Evolutionary conservation across 1,284 basidiomycete species (phyloP).

Genomic region (Ceratobasidium sp.): DNA sequence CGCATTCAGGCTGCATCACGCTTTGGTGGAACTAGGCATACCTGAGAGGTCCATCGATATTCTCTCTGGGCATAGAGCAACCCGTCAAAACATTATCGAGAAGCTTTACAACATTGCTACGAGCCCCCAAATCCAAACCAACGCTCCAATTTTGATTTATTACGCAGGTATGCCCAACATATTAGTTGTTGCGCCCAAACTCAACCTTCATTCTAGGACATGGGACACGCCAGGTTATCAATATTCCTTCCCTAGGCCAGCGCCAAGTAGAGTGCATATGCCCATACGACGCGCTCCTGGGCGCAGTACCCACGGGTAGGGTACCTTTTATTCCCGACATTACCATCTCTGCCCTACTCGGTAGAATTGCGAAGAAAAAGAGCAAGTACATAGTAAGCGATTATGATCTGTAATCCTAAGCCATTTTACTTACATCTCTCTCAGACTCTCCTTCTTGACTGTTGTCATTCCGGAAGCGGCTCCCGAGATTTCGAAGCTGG

Average conservation of each 20-base stretch:
- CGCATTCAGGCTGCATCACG: not conserved
- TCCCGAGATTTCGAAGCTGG: constrained; percentile 16
- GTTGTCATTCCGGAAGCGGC: constrained; percentile 32
- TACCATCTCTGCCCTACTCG: constrained; percentile 34
- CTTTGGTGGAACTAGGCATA: constrained; percentile 16
- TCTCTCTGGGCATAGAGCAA: constrained; percentile 21
- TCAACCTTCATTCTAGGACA: constrained; percentile 6
- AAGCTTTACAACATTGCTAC: constrained; percentile 5
- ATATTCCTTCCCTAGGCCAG: constrained; percentile 3
- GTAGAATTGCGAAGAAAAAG: constrained; percentile 24
- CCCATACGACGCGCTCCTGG: constrained; percentile 21
- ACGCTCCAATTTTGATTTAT: constrained; percentile 32
- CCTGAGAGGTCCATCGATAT: not conserved
- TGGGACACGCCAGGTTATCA: not conserved
- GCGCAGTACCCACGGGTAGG: not conserved
- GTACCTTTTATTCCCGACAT: constrained; percentile 21
- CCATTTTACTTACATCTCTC: not conserved
- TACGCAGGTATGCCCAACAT: constrained; percentile 16
- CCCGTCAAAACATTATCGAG: constrained; percentile 35
- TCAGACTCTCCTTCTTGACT: constrained; percentile 37
- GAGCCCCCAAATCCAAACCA: not conserved
- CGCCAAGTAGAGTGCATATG: constrained; percentile 1
- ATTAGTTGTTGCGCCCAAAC: not conserved
- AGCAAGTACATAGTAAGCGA: constrained; percentile 37
- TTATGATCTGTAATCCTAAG: too few relatives aligned